These are phyloP conservation scores for Lecanosticta acicola DNA, from an alignment of 2,329 filamentous ascomycete species.

Conservation along the genomic window DNA sequence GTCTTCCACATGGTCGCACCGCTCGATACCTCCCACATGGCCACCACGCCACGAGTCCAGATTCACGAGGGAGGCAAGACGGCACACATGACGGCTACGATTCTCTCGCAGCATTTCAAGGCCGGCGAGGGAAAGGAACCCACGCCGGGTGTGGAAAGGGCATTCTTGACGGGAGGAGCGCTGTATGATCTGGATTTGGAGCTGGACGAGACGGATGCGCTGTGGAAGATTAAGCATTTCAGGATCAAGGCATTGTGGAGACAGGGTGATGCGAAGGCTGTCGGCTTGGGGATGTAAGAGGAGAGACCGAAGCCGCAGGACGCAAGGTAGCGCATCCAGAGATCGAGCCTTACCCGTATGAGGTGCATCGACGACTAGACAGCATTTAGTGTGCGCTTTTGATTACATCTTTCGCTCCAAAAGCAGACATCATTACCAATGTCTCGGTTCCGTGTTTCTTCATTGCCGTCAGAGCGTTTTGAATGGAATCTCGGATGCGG, in stretches of 20 bases:
- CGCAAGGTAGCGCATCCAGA: too few species aligned
- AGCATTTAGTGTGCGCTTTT: too few species aligned
- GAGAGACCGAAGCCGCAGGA: too few species aligned
- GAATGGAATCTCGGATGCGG: conserved; percentile 44
- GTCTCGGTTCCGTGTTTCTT: conserved; percentile 36
- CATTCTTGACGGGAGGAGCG: conserved; percentile 23
- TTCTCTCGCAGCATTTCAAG: conserved; percentile 28
- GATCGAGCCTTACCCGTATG: too few species aligned
- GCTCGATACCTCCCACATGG: conserved; percentile 33
- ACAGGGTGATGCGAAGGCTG: conserved; percentile 23
- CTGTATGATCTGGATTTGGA: conserved; percentile 32
- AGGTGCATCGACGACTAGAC: too few species aligned
- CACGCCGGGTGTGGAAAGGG: conserved; percentile 9
- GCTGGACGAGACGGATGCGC: conserved; percentile 24
- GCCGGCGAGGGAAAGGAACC: conserved; percentile 25
- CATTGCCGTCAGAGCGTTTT: conserved; percentile 37
- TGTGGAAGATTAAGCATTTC: conserved; percentile 35
- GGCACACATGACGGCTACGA: conserved; percentile 26
- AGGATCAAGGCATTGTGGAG: conserved; percentile 31
- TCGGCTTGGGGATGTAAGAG: too few species aligned
- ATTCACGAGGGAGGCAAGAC: conserved; percentile 23
- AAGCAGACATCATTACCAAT: conserved; percentile 47
- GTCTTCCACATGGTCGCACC: conserved; percentile 20
- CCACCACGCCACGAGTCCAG: conserved; percentile 30
- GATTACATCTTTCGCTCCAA: conserved; percentile 47